A percentile compares a stretch with the other conserved stretches of the same genome.
These are phyloP conservation scores for Wallacemonas sp. DNA, from an alignment of 208 protist species.

Conservation along the genomic window DNA sequence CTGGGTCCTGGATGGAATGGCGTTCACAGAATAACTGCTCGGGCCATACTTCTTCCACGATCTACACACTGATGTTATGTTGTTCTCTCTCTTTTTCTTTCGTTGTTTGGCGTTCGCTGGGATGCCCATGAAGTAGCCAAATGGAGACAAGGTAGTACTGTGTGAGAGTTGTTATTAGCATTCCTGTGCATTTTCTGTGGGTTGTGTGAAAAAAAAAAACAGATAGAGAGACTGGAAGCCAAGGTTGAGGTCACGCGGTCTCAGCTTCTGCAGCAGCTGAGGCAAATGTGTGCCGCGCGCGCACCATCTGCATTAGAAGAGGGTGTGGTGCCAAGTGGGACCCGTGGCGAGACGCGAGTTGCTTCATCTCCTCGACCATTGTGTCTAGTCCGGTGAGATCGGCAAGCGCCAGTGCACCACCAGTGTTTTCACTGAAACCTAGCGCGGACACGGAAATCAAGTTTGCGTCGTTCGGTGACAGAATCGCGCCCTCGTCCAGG, in stretches of 20 bases:
- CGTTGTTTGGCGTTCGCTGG: too few species aligned
- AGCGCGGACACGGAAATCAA: conserved; percentile 59
- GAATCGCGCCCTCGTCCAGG: conserved; percentile 42
- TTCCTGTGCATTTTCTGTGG: too few species aligned
- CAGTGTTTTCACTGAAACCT: conserved; percentile 55
- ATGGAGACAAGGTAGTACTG: neutral
- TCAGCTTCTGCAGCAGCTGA: conserved; percentile 21
- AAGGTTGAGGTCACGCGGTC: neutral
- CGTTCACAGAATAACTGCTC: too few species aligned
- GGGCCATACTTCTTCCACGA: too few species aligned
- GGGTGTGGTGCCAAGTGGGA: conserved; percentile 56
- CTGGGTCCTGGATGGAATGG: too few species aligned
- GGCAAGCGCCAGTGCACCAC: conserved; percentile 60
- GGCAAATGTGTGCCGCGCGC: conserved; percentile 34
- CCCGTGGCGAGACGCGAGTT: conserved; percentile 37
- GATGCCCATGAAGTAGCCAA: too few species aligned
- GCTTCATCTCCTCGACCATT: conserved; percentile 37
- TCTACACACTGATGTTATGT: too few species aligned
- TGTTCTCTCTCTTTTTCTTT: neutral
- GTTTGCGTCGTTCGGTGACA: conserved; percentile 49
- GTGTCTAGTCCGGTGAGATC: conserved; percentile 34
- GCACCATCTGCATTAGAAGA: conserved; percentile 49
- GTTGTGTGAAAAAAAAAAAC: too few species aligned
- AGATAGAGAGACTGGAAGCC: too few species aligned
- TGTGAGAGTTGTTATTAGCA: neutral